A percentile compares a stretch with the other conserved stretches of the same genome.
These are phyloP conservation scores for Cerrena zonata DNA, from an alignment of 1,284 basidiomycete genomes.

Conservation along the genomic window DNA sequence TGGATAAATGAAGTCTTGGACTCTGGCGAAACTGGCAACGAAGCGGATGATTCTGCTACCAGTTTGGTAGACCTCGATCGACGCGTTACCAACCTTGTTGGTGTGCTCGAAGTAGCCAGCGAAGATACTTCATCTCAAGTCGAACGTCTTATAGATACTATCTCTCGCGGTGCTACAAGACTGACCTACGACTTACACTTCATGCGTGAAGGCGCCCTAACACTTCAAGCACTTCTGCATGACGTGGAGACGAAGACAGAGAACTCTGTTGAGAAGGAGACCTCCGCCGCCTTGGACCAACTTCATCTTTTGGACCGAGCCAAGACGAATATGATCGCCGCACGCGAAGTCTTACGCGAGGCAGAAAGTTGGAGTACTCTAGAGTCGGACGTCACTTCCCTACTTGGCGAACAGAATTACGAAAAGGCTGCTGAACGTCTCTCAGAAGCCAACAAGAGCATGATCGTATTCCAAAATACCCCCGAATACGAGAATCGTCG, in stretches of 20 bases:
- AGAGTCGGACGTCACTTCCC: constrained; percentile 81
- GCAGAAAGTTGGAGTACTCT: constrained; percentile 92
- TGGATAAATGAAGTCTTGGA: constrained; percentile 64
- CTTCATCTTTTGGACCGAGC: constrained; percentile 76
- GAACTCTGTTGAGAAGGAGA: constrained; percentile 46
- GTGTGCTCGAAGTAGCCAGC: constrained; percentile 72
- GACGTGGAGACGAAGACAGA: constrained; percentile 51
- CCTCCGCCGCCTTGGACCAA: constrained; percentile 61
- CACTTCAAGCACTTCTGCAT: constrained; percentile 60
- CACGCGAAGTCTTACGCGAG: constrained; percentile 80
- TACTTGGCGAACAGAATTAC: constrained; percentile 73
- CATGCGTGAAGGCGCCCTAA: constrained; percentile 83
- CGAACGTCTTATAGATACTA: constrained; percentile 84
- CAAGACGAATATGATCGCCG: constrained; percentile 79
- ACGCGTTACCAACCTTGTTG: constrained; percentile 67
- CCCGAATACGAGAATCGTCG: constrained; percentile 82
- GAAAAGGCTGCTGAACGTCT: constrained; percentile 84
- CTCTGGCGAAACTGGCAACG: constrained; percentile 16
- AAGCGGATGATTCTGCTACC: constrained; percentile 14
- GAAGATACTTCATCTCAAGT: constrained; percentile 82
- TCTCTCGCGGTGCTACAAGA: constrained; percentile 81
- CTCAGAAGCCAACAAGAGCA: constrained; percentile 78
- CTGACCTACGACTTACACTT: constrained; percentile 91
- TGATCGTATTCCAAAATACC: constrained; percentile 87
- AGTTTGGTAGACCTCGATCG: constrained; percentile 69